These are phyloP conservation scores for Termitomyces sp. DNA, from an alignment of 768 basidiomycete genomes.

Conservation along the genomic window DNA sequence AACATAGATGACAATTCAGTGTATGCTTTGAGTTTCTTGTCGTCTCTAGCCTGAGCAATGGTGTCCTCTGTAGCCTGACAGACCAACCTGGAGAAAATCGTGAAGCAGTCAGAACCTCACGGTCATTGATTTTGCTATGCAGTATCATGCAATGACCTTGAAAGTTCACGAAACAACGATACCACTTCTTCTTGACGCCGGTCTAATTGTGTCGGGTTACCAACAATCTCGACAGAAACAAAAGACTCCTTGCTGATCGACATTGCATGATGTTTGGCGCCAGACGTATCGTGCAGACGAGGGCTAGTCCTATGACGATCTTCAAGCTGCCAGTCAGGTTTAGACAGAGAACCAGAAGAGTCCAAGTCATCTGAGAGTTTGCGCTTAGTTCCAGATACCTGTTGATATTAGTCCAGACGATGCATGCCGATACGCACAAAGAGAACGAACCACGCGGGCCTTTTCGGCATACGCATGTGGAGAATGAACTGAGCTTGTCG, in stretches of 20 bases:
- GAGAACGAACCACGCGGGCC: constrained; percentile 2
- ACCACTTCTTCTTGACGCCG: constrained; percentile 19
- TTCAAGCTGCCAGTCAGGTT: neutral
- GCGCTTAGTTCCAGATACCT: constrained; percentile 10
- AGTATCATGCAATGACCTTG: constrained; percentile 26
- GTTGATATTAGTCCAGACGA: neutral
- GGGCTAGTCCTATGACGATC: neutral
- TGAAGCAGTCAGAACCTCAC: neutral
- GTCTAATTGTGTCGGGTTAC: neutral
- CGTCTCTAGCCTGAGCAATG: constrained; percentile 37
- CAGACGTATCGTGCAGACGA: neutral
- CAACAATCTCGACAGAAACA: neutral
- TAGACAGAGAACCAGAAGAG: neutral
- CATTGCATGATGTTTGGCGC: neutral
- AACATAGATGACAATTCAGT: constrained; percentile 43
- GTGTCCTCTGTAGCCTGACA: constrained; percentile 39
- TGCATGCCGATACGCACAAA: neutral
- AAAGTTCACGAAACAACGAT: constrained; percentile 35
- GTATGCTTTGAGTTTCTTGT: constrained; percentile 42
- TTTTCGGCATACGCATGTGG: neutral
- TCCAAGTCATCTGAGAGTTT: constrained; percentile 1
- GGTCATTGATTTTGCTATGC: constrained; percentile 6
- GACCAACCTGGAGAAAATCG: constrained; percentile 30
- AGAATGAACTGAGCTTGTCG: neutral
- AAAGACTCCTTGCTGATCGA: neutral